Percentiles rank a stretch among this genome's conserved stretches.
phyloP scores from a whole-genome alignment of 352 stramenopile species.

The Phytophthora quininea region DNA sequence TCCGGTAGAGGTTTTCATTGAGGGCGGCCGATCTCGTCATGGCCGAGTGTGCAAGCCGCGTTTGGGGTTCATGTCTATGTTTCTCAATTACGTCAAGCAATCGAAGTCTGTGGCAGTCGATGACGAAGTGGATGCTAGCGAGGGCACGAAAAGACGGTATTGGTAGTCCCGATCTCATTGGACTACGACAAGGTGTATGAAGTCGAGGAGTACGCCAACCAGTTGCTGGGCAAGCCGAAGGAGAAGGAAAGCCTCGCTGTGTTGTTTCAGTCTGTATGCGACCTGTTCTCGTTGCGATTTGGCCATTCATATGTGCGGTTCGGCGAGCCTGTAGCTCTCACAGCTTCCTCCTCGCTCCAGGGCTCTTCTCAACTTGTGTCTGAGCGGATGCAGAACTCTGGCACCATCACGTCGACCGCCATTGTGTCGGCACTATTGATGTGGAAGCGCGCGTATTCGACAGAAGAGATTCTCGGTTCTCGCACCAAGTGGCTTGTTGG shows the following conservation, averaged over 20 bases:
- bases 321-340: constrained; percentile 67
- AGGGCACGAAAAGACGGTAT: constrained; percentile 51
- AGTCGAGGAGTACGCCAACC: constrained; percentile 85
- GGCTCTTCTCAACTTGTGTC: constrained; percentile 58
- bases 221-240: constrained; percentile 88
- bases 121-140: constrained; percentile 16
- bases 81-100: constrained; percentile 58
- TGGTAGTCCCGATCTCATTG: constrained; percentile 87
- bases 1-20: constrained; percentile 89
- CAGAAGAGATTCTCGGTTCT: constrained; percentile 58
- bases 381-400: constrained; percentile 74
- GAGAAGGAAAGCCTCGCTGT: constrained; percentile 77
- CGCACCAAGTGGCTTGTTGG: constrained; percentile 63
- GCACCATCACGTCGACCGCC: constrained; percentile 77
- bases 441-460: constrained; percentile 73
- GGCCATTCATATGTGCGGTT: constrained; percentile 90
- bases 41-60: constrained; percentile 78
- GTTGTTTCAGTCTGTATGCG: constrained; percentile 76
- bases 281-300: constrained; percentile 74
- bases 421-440: constrained; percentile 80
- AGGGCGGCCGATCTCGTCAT: constrained; percentile 85
- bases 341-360: constrained; percentile 51
- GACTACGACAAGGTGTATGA: constrained; percentile 92
- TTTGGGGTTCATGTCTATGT: constrained; percentile 79
- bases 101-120: constrained; percentile 10